These are phyloP conservation scores for Aspergillus aculeatinus DNA, from an alignment of 2,329 filamentous ascomycete genomes.

Conservation along the genomic window DNA sequence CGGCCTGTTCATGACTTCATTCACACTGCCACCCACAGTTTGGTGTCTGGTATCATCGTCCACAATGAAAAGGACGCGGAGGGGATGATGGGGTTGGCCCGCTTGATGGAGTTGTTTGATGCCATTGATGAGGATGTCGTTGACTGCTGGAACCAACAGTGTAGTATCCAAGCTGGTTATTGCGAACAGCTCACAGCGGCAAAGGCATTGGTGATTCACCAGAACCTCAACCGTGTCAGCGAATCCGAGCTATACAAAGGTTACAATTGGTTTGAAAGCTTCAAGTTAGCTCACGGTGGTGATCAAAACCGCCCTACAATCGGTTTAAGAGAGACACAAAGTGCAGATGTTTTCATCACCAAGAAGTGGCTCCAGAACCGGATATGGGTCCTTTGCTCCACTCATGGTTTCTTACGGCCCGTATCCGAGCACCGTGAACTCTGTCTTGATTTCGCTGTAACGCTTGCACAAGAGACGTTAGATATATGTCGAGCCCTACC, in stretches of 20 bases:
- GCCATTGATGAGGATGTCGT: constrained; percentile 46
- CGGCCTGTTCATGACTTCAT: constrained; percentile 44
- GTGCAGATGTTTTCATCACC: constrained; percentile 44
- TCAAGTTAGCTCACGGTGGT: constrained; percentile 25
- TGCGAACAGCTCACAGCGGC: constrained; percentile 64
- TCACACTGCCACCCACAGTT: constrained; percentile 34
- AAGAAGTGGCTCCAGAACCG: constrained; percentile 47
- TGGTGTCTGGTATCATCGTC: constrained; percentile 43
- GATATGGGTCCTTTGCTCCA: constrained; percentile 43
- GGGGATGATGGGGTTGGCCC: constrained; percentile 45
- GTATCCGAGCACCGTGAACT: constrained; percentile 39
- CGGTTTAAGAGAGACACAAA: constrained; percentile 39
- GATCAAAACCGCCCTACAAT: constrained; percentile 25
- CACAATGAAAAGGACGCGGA: constrained; percentile 45
- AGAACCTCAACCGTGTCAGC: constrained; percentile 33
- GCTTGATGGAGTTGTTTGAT: constrained; percentile 47
- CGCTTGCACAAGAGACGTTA: constrained; percentile 36
- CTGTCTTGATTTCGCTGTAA: constrained; percentile 37
- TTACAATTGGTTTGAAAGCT: constrained; percentile 40
- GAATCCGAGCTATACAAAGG: constrained; percentile 37
- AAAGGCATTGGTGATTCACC: constrained; percentile 51
- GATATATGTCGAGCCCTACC: constrained; percentile 34
- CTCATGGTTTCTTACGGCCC: constrained; percentile 39
- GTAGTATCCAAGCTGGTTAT: constrained; percentile 64
- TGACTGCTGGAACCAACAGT: constrained; percentile 46